Evolutionary conservation across 2,329 filamentous ascomycete species (phyloP), one percentile per base, ranked within the genome.

Genomic region (Microascus cirrosus): DNA sequence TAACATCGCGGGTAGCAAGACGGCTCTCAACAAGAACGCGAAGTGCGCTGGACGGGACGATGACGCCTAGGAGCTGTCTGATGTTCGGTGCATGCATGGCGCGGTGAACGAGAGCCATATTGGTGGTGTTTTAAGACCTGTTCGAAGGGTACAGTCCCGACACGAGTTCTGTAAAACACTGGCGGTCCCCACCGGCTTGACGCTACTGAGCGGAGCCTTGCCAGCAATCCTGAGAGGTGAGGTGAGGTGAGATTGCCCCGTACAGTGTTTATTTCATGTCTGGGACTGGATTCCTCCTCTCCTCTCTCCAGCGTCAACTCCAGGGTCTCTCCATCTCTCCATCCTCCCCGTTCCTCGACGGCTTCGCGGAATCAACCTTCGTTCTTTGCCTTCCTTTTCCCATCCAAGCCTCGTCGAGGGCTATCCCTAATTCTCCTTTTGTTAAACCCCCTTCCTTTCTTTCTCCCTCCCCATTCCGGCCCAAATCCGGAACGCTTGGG

Each of bases 311-410:
- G 42, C 42, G 22, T 48, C 42, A 48, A 48, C 20, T 48, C 42
- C n/a, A 13, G 36, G 36, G 4, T 13, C 18, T n/a, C 36, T 32
- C 8, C 28, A 32, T 42, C 42, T 48, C 42, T 20, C 42, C 42
- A 11, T 48, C 42, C 42, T 48, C 42, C 35, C n/a, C 13, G 8
- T 22, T 48, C 42, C 18, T 22, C 42, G 20, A 48, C 15, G 32
- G 53, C 53, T 54, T 28, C n/a, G 54, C 39, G 22, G 54, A 34
- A 50, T 34, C 54, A 56, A 42, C 54, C 36, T 56, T 56, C 54
- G 13, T 35, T 50, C 54, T 56, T 50, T 56, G 24, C 53, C 48
- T 22, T 24, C 54, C 42, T 56, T 22, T 8, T 13, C 54, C n/a
- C 54, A 55, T 34, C 11, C 20, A 22, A 48, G 42, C 42, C 42